A percentile compares a stretch with the other conserved stretches of the same genome.
Evolutionary conservation across 2,329 filamentous ascomycete genomes (phyloP).

Genomic region (Colletotrichum chrysophilum): DNA sequence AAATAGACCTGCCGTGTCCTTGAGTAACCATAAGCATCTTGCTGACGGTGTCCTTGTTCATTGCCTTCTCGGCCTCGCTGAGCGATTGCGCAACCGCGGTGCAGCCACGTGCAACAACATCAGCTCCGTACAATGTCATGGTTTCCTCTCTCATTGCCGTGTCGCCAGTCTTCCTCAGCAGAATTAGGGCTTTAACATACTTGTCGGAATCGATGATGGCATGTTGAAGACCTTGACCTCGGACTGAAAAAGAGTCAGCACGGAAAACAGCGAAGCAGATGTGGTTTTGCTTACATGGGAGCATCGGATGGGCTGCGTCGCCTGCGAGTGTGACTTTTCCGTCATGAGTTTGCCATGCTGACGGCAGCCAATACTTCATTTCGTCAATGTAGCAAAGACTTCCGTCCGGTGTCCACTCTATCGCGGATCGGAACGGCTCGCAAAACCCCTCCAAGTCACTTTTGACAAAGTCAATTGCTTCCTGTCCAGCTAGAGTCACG

Average conservation of each 20-base stretch:
- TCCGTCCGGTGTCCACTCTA: constrained; percentile 38
- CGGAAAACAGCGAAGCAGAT: not conserved
- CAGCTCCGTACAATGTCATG: constrained; percentile 34
- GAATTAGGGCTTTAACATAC: constrained; percentile 37
- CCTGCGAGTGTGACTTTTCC: constrained; percentile 42
- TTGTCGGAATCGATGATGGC: constrained; percentile 43
- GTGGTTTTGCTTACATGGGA: constrained; percentile 35
- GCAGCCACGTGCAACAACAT: constrained; percentile 36
- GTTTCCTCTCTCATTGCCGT: constrained; percentile 16
- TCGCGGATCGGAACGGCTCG: constrained; percentile 35
- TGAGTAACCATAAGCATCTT: constrained; percentile 37
- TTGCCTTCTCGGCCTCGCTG: constrained; percentile 34
- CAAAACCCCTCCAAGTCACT: constrained; percentile 28
- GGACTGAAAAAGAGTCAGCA: constrained; percentile 28
- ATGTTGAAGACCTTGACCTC: constrained; percentile 52
- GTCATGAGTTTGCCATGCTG: constrained; percentile 32
- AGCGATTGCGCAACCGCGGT: constrained; percentile 38
- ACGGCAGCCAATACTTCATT: constrained; percentile 41
- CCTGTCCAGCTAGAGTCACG: constrained; percentile 34
- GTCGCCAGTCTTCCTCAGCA: constrained; percentile 21
- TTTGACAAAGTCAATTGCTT: constrained; percentile 37
- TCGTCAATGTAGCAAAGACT: constrained; percentile 35
- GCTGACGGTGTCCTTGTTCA: constrained; percentile 30
- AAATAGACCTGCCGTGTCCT: constrained; percentile 29
- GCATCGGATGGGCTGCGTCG: constrained; percentile 50